Percentiles rank a stretch among this genome's conserved stretches.
Evolutionary conservation across 495 filamentous ascomycete species (phyloP).

Genomic region (Acidomyces sp.): DNA sequence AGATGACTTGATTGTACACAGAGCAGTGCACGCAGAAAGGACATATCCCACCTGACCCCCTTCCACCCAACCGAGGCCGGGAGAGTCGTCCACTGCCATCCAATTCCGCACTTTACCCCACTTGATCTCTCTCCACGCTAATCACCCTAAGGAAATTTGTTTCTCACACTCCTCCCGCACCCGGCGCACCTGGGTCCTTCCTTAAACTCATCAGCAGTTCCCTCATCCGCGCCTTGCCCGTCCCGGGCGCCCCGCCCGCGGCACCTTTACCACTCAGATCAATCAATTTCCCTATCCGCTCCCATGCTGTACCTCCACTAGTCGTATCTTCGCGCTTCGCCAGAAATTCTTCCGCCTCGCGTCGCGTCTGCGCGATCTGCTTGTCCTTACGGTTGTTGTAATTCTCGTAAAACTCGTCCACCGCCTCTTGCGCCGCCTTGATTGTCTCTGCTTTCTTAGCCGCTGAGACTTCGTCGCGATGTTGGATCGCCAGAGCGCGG

Average conservation of each 20-base stretch:
- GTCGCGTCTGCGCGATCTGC: slow-evolving; percentile 63
- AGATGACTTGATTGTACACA: too few species aligned
- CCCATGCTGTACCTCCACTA: slow-evolving; percentile 92
- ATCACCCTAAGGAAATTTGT: too few species aligned
- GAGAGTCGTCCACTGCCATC: too few species aligned
- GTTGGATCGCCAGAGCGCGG: slow-evolving; percentile 60
- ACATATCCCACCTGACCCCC: too few species aligned
- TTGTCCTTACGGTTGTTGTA: slow-evolving; percentile 98
- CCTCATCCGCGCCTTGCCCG: slow-evolving; percentile 87
- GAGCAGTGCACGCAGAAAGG: too few species aligned
- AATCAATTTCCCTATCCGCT: slow-evolving; percentile 90
- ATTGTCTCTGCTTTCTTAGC: slow-evolving; percentile 69
- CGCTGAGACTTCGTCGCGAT: slow-evolving; percentile 63
- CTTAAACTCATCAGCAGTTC: slow-evolving; percentile 76
- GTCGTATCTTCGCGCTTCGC: slow-evolving; percentile 79
- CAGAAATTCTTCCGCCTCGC: slow-evolving; percentile 91
- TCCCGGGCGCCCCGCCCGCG: slow-evolving; percentile 71
- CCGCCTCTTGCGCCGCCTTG: slow-evolving; percentile 71
- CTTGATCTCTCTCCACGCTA: too few species aligned
- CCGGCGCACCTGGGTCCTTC: slow-evolving; percentile 91
- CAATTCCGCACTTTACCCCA: too few species aligned
- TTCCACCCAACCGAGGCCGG: too few species aligned
- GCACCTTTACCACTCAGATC: slow-evolving; percentile 89
- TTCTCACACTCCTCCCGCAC: too few species aligned
- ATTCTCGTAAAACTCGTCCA: slow-evolving; percentile 98